A percentile compares a stretch with the other conserved stretches of the same genome.
Evolutionary conservation across 108 stramenopile species (phyloP).

Genomic region (Chaetoceros muelleri): DNA sequence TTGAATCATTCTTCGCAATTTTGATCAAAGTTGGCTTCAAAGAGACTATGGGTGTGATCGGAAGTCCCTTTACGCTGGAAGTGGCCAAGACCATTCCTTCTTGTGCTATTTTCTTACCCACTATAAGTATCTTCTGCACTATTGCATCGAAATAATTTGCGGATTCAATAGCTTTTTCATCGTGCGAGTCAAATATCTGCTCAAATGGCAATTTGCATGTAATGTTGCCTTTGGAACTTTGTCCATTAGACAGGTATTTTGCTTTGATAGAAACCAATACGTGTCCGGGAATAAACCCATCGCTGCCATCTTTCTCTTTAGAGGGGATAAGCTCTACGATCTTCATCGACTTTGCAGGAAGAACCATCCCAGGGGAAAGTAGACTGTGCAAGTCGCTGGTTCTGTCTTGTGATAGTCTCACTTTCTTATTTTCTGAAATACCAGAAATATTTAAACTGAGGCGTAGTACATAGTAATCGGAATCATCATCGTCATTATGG

Average conservation of each 20-base stretch:
- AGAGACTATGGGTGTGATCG: conserved; percentile 46
- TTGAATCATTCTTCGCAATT: conserved; percentile 22
- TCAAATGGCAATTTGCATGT: conserved; percentile 77
- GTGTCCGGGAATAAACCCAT: conserved; percentile 54
- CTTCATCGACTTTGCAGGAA: conserved; percentile 58
- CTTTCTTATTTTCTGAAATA: background rate
- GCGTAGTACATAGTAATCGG: conserved; percentile 5
- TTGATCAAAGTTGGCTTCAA: conserved; percentile 49
- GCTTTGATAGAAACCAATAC: conserved; percentile 68
- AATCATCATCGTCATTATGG: conserved; percentile 12
- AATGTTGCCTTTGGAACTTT: conserved; percentile 15
- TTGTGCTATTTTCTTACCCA: conserved; percentile 67
- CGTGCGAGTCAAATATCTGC: conserved; percentile 61
- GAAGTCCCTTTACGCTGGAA: conserved; percentile 43
- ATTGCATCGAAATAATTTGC: conserved; percentile 46
- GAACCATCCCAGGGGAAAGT: conserved; percentile 46
- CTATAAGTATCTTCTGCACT: conserved; percentile 34
- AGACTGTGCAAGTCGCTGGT: conserved; percentile 19
- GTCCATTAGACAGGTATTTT: conserved; percentile 40
- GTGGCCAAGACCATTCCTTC: conserved; percentile 49
- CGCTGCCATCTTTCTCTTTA: conserved; percentile 25
- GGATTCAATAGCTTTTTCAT: conserved; percentile 34
- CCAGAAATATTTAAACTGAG: conserved; percentile 1
- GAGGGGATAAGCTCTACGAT: conserved; percentile 53
- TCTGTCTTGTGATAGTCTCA: conserved; percentile 3